Evolutionary conservation across 2,329 filamentous ascomycete species (phyloP).

Genomic region (Mycogone perniciosa): DNA sequence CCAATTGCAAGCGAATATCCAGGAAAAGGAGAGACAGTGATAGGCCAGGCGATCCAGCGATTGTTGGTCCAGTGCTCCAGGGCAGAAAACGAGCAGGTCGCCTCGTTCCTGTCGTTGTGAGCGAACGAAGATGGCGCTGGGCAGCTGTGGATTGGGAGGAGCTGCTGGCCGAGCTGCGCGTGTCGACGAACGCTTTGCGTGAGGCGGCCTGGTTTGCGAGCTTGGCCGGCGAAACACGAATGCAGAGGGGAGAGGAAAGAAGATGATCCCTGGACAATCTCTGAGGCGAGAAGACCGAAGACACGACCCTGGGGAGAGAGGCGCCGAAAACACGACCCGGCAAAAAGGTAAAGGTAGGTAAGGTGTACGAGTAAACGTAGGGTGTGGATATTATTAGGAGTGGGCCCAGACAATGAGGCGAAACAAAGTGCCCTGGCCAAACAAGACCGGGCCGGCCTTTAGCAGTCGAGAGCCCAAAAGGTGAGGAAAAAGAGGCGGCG

Average conservation of each 20-base stretch:
- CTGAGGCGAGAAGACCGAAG: not conserved
- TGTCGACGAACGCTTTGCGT: constrained; percentile 2
- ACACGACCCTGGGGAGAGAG: not conserved
- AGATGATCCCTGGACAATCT: not conserved
- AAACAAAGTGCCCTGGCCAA: not conserved
- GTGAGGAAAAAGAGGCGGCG: not conserved
- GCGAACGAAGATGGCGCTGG: not conserved
- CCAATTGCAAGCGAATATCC: constrained; percentile 1
- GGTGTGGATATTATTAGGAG: not conserved
- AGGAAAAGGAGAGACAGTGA: constrained; percentile 8
- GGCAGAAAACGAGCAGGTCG: not conserved
- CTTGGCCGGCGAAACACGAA: constrained; percentile 8
- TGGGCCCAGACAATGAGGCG: not conserved
- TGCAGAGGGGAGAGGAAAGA: not conserved
- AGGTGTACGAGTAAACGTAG: not conserved
- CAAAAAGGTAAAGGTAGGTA: not conserved
- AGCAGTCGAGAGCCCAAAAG: not conserved
- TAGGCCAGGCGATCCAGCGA: not conserved
- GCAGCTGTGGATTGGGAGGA: not conserved
- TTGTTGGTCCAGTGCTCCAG: constrained; percentile 2
- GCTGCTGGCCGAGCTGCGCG: not conserved
- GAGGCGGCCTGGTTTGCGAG: constrained; percentile 7
- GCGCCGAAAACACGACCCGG: not conserved
- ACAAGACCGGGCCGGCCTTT: not conserved
- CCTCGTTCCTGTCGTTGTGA: not conserved